Evolutionary conservation across 164 flowering plant species (phyloP), one percentile per base, ranked within the genome.

Genomic region (Malania oleifera): DNA sequence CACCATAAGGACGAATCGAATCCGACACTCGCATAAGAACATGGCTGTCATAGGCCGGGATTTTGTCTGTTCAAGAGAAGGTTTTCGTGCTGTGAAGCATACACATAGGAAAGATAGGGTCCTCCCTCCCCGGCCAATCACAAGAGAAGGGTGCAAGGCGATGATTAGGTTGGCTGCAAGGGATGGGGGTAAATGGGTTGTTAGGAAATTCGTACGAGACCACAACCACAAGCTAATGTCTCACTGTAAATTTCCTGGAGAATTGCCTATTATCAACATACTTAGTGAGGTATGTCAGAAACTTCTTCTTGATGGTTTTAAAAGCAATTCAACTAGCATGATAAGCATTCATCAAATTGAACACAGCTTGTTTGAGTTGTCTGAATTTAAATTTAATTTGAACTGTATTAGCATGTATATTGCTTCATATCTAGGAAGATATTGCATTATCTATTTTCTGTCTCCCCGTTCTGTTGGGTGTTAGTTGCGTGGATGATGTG

Each of bases 71-170:
- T 70, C 73, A 11, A 56, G 69, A 57, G 69, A 70, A 57, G 73
- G 73, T 52, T 70, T 70, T 57, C 66, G 73, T 44, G 62, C 73
- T 24, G 62, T 59, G 24, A 70, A 70, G 59, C 69, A 70, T 29
- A 13, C 69, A 24, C 51, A n/a, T 18, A 70, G 63, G 26, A 70
- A 70, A 56, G 73, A 70, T 24, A 70, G 69, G 38, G 58, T 65
- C 57, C 73, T 70, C 43, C 73, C 73, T 17, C 73, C 69, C 7
- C 50, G 73, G 50, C 69, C 69, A 51, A 17, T 60, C 47, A 70
- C 69, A 37, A 65, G 73, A 65, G 69, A 61, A 65, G 75, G 71
- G 37, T 64, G 78, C 63, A 69, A 66, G 41, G 74, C 74, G 0
- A 70, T 70, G 70, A 70, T 70, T 27, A 65, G 74, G 61, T 56